Conservation (phyloP, 208 protist genomes). For the Trypanosoma boissoni region DNA sequence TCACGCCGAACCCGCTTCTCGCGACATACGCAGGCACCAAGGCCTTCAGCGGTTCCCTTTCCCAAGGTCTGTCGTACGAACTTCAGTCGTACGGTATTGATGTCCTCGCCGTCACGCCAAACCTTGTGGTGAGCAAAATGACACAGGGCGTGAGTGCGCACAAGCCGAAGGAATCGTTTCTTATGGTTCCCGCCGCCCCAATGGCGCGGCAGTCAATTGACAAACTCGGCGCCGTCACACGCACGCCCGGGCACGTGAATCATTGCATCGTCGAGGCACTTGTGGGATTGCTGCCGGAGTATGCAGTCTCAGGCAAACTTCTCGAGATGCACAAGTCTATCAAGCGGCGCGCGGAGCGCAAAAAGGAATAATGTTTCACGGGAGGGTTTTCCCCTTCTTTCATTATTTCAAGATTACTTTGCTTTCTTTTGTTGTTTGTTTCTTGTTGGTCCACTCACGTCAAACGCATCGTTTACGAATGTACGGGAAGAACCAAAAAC, state of each 20-base stretch:
- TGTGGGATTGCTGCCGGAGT: slow-evolving; percentile 25
- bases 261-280: slow-evolving; percentile 52
- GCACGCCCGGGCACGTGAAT: slow-evolving; percentile 59
- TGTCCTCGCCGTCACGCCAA: slow-evolving; percentile 67
- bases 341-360: slow-evolving; percentile 36
- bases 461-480: background rate
- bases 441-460: no score
- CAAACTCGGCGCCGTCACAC: slow-evolving; percentile 46
- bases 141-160: slow-evolving; percentile 63
- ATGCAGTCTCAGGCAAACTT: slow-evolving; percentile 33
- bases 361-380: background rate
- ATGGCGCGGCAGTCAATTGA: slow-evolving; percentile 77
- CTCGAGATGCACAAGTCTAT: slow-evolving; percentile 36
- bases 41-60: slow-evolving; percentile 78
- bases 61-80: slow-evolving; percentile 59
- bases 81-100: slow-evolving; percentile 57
- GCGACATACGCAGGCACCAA: slow-evolving; percentile 87
- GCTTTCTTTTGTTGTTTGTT: no score
- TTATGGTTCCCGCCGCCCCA: slow-evolving; percentile 54
- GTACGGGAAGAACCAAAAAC: slow-evolving; percentile 1
- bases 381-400: no score
- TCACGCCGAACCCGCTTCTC: slow-evolving; percentile 68
- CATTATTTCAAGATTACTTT: no score
- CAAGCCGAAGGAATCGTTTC: slow-evolving; percentile 63
- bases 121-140: slow-evolving; percentile 81